Evolutionary conservation across 495 filamentous ascomycete genomes (phyloP).

Genomic region (Talaromyces trachyspermus): DNA sequence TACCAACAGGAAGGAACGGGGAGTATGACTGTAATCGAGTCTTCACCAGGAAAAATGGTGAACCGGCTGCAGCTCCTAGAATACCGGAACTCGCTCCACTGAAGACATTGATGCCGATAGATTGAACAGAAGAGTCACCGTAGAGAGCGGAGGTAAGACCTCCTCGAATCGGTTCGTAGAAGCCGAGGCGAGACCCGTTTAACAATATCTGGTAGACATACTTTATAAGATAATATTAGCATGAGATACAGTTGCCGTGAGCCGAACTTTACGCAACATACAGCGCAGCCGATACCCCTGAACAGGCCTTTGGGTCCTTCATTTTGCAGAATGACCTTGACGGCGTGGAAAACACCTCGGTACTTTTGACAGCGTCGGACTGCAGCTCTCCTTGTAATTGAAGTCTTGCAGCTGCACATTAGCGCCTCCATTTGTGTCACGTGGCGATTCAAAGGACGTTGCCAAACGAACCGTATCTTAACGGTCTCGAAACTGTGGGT

Average conservation of each 20-base stretch:
- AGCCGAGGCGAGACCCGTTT: constrained; percentile 92
- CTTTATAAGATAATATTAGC: constrained; percentile 22
- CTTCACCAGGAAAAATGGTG: constrained; percentile 98
- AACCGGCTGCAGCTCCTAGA: constrained; percentile 81
- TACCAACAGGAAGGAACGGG: constrained; percentile 89
- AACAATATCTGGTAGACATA: constrained; percentile 97
- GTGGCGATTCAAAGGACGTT: background rate
- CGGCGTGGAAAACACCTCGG: constrained; percentile 85
- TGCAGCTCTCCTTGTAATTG: constrained; percentile 97
- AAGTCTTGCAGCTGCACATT: constrained; percentile 46
- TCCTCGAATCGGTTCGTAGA: constrained; percentile 90
- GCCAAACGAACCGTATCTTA: constrained; percentile 72
- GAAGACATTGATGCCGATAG: constrained; percentile 84
- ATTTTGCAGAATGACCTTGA: constrained; percentile 83
- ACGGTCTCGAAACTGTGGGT: constrained; percentile 98
- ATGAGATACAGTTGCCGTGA: background rate
- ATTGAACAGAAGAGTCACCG: constrained; percentile 66
- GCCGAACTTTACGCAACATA: constrained; percentile 27
- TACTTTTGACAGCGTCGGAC: constrained; percentile 78
- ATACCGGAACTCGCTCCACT: constrained; percentile 82
- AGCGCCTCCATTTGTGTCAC: constrained; percentile 5
- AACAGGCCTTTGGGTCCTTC: constrained; percentile 83
- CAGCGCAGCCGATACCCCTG: constrained; percentile 81
- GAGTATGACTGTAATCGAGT: constrained; percentile 92
- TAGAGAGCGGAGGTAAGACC: constrained; percentile 58